A percentile compares a stretch with the other conserved stretches of the same genome.
Conservation (phyloP, 2,329 filamentous ascomycete species). For the Diaporthe destruens region DNA sequence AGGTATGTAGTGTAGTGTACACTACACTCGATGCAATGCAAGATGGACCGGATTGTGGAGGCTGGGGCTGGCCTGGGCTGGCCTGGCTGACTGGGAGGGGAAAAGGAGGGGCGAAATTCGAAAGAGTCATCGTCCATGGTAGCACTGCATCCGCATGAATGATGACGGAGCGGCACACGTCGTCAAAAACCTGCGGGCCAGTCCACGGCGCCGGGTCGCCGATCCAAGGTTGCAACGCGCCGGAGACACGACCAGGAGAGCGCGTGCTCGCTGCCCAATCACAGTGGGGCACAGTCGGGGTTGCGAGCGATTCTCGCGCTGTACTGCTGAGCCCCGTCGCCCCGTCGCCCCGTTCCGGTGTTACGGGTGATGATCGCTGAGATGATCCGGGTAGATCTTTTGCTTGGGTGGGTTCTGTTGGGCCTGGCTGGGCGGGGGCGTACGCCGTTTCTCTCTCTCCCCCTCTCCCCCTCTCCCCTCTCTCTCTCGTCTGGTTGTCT, state of each 20-base stretch:
- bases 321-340: constrained; percentile 31
- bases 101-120: neutral
- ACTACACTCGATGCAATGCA: neutral
- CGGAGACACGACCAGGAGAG: constrained; percentile 33
- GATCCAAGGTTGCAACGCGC: constrained; percentile 38
- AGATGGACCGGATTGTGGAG: constrained; percentile 24
- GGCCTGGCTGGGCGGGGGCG: constrained; percentile 15
- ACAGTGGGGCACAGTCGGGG: constrained; percentile 3
- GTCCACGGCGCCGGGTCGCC: constrained; percentile 34
- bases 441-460: neutral
- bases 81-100: too few relatives aligned
- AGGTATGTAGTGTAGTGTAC: neutral
- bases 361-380: constrained; percentile 29
- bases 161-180: constrained; percentile 32
- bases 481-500: neutral
- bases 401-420: neutral
- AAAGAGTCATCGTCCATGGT: constrained; percentile 21
- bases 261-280: constrained; percentile 41
- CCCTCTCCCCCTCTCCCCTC: too few relatives aligned
- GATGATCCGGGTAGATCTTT: constrained; percentile 31
- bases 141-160: constrained; percentile 31
- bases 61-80: constrained; percentile 18
- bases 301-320: constrained; percentile 38
- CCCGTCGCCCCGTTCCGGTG: constrained; percentile 38
- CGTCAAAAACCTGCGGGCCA: constrained; percentile 19